Base-by-base conservation (phyloP, 257 asterid species). In the Ajuga chamaepitys region DNA sequence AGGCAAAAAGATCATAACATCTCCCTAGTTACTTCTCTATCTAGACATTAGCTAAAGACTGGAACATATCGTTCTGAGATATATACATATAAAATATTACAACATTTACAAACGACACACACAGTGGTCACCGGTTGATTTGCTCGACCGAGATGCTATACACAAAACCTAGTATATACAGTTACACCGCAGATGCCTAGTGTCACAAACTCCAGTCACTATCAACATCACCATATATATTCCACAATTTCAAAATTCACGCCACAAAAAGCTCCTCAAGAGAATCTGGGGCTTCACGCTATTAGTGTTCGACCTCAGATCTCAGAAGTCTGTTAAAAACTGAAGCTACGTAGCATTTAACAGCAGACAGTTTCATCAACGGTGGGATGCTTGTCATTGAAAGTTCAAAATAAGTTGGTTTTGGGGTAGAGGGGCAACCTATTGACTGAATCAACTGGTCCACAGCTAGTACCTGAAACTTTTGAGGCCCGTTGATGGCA, bases 361-460 rank as follows among this genome's bases (percentile, higher is more conserved):
- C 46, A 57, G 74, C 78, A 14, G 80, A 55, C 6, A 80, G 61
- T 35, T 86, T 74, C 75, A 35, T 48, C 56, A 34, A 75, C 25
- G 81, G 79, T 62, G 62, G 60, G 28, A 52, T 57, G 37, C 75
- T 71, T 30, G 61, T 66, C 48, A 41, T 55, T 40, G 85, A 64
- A 40, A 81, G 73, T 82, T 86, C 94, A 61, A 86, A 94, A 70
- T 58, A 93, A 59, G 95, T 93, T 3, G 99, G 99, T 76, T 85
- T 93, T 14, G 97, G 97, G 11, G 97, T 88, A 4, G 97, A 93
- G 67, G 95, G 70, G 64, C 95, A 76, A 25, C 96, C 73, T 20
- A 93, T 76, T 13, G 88, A 78, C 67, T 70, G 86, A 64, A 93
- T 80, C 76, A 93, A 57, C 53, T 81, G 96, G 62, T 83, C 90